Evolutionary conservation across 164 flowering plant species (phyloP).

Genomic region (Cinnamomum micranthum): DNA sequence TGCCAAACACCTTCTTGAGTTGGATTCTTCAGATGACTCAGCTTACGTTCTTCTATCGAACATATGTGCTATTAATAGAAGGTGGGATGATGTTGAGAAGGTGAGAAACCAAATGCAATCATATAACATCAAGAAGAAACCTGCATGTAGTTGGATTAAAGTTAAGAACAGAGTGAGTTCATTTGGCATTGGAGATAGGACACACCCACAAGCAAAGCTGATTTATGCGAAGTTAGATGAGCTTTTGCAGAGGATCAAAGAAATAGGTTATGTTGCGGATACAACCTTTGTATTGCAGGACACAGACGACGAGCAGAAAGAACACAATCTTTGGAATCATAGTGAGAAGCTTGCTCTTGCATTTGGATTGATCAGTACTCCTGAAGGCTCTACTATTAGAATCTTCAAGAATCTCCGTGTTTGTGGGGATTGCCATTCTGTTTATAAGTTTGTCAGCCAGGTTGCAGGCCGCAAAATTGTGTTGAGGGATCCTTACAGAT

Average conservation of each 20-base stretch:
- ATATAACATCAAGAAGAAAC: conserved; percentile 52
- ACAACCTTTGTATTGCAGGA: conserved; percentile 78
- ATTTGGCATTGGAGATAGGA: conserved; percentile 70
- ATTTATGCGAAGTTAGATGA: conserved; percentile 53
- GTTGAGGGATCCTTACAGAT: conserved; percentile 73
- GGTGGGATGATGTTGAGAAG: conserved; percentile 64
- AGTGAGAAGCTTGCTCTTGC: conserved; percentile 85
- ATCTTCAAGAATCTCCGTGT: conserved; percentile 88
- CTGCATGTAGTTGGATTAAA: conserved; percentile 88
- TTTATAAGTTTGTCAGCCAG: conserved; percentile 56
- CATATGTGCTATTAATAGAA: conserved; percentile 60
- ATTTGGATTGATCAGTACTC: conserved; percentile 50
- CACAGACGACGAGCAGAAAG: conserved; percentile 83
- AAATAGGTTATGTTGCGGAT: conserved; percentile 73
- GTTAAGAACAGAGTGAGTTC: conserved; percentile 42
- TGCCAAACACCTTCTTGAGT: conserved; percentile 45
- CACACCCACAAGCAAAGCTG: conserved; percentile 43
- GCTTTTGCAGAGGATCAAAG: conserved; percentile 50
- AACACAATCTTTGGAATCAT: conserved; percentile 78
- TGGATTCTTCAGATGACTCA: conserved; percentile 74
- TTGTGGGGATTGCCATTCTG: conserved; percentile 83
- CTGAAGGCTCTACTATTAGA: conserved; percentile 48
- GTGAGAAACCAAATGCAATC: conserved; percentile 55
- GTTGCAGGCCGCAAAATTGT: conserved; percentile 39
- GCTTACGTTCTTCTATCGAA: conserved; percentile 80